A percentile compares a stretch with the other conserved stretches of the same genome.
Evolutionary conservation across 441 rosid genomes (phyloP).

Genomic region (Pelargonium citronellum): DNA sequence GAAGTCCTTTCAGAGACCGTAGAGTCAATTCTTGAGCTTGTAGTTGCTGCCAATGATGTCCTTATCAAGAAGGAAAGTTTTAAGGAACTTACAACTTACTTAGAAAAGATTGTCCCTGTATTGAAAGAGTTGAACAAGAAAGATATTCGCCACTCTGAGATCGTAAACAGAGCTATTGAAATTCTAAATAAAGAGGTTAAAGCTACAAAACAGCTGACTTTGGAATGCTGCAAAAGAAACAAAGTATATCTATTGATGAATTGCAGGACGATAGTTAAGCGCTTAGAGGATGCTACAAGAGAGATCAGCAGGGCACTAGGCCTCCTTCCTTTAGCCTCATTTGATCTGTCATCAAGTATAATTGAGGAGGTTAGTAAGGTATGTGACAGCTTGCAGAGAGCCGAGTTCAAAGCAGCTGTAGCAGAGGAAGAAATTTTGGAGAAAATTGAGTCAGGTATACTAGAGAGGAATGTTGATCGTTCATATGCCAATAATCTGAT

Average conservation of each 20-base stretch:
- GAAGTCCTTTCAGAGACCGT: constrained; percentile 41
- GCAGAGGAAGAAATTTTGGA: constrained; percentile 54
- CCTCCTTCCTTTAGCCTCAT: constrained; percentile 49
- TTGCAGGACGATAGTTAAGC: constrained; percentile 38
- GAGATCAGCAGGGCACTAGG: constrained; percentile 48
- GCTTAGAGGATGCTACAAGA: constrained; percentile 30
- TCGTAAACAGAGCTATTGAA: constrained; percentile 36
- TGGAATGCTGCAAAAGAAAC: constrained; percentile 43
- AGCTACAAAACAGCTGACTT: constrained; percentile 40
- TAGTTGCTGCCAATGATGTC: constrained; percentile 35
- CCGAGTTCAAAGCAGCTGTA: constrained; percentile 51
- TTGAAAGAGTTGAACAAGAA: constrained; percentile 43
- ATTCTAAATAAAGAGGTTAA: constrained; percentile 44
- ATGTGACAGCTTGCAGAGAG: constrained; percentile 43
- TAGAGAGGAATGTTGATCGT: constrained; percentile 50
- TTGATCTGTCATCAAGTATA: constrained; percentile 42
- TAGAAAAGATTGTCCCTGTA: constrained; percentile 47
- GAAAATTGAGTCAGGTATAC: constrained; percentile 59
- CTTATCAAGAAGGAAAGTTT: constrained; percentile 46
- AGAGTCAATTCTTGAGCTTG: constrained; percentile 40
- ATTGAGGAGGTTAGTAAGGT: constrained; percentile 37
- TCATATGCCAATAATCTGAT: constrained; percentile 47
- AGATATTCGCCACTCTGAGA: constrained; percentile 27
- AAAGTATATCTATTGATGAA: constrained; percentile 57
- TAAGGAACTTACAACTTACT: constrained; percentile 37